Evolutionary conservation across 805 yeast genomes (phyloP), one percentile per base, ranked within the genome.

Genomic region (Cyberlindnera mrakii): DNA sequence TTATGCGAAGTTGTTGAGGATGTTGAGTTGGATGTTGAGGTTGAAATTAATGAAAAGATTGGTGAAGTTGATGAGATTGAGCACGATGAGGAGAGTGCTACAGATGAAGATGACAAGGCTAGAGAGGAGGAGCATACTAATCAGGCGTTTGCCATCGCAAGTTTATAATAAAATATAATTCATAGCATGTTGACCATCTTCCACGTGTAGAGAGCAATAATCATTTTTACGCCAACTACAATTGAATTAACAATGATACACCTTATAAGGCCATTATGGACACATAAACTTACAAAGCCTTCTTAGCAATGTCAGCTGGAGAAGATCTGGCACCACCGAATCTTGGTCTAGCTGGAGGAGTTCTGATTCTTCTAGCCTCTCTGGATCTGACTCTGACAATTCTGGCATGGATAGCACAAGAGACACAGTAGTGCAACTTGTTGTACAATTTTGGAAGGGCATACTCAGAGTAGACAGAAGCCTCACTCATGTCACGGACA

Each of bases 361-460:
- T 68, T 83, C 99, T 90, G 78, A 85, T 74, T 78, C 93, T 91
- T 84, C 99, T 93, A 81, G 90, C 95, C 63, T 84, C 78, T 81
- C 98, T 86, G 59, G 98, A 93, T 83, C 99, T 93, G 64, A 93
- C 99, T 81, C 99, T 93, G 69, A 93, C 99, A 66, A 93, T 86
- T 88, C 96, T 93, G 76, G 96, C 95, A 83, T 93, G 99, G 65
- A 93, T 91, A 65, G 99, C 99, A 78, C 99, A 93, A 55, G 99
- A 93, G 65, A 93, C 93, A 85, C 99, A 93, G 93, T 93, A 93
- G 84, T 91, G 97, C 74, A 91, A 82, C 82, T 93, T 93, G 88
- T 93, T 86, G 95, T 91, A 93, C 70, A 93, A 85, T 85, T 93
- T 93, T 78, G 99, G 99, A 67, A 93, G 79, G 68, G 96, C 98